These are phyloP conservation scores for Pisolithus microcarpus DNA, from an alignment of 768 basidiomycete species.

Conservation along the genomic window DNA sequence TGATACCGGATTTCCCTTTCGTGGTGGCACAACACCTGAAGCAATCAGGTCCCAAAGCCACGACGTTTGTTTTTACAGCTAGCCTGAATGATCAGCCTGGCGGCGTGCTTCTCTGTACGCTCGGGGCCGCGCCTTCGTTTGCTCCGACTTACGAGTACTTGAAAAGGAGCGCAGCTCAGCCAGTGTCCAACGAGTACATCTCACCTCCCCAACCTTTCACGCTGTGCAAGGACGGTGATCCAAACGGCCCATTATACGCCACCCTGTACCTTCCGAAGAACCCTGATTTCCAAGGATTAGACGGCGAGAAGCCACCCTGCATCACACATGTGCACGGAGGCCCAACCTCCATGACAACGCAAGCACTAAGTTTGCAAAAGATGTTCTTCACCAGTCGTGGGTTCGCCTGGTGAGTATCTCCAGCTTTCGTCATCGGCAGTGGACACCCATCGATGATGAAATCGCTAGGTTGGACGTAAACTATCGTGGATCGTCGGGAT, in stretches of 20 bases:
- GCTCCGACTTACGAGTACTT: too few relatives aligned
- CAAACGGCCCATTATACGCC: conserved; percentile 35
- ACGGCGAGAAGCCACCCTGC: conserved; percentile 57
- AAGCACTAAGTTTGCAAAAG: conserved; percentile 43
- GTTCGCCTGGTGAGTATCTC: conserved; percentile 49
- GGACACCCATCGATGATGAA: neutral
- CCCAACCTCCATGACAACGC: conserved; percentile 43
- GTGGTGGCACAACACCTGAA: conserved; percentile 11
- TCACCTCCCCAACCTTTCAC: conserved; percentile 8
- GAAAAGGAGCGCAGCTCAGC: too few relatives aligned
- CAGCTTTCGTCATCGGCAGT: neutral
- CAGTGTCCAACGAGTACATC: neutral
- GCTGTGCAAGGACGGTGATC: conserved; percentile 2
- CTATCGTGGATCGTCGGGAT: conserved; percentile 67
- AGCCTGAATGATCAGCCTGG: neutral
- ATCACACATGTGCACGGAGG: conserved; percentile 64
- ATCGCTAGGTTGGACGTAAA: conserved; percentile 60
- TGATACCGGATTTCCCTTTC: conserved; percentile 6
- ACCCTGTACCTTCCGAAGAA: conserved; percentile 60
- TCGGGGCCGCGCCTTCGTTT: neutral
- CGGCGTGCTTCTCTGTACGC: conserved; percentile 6
- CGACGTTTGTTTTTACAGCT: conserved; percentile 11
- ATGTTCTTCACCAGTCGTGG: conserved; percentile 66
- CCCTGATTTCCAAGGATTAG: conserved; percentile 43
- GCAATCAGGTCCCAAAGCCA: neutral